Percentiles rank a stretch among this genome's conserved stretches.
Conservation (phyloP, 495 filamentous ascomycete species). For the Penicillium mononematosum region DNA sequence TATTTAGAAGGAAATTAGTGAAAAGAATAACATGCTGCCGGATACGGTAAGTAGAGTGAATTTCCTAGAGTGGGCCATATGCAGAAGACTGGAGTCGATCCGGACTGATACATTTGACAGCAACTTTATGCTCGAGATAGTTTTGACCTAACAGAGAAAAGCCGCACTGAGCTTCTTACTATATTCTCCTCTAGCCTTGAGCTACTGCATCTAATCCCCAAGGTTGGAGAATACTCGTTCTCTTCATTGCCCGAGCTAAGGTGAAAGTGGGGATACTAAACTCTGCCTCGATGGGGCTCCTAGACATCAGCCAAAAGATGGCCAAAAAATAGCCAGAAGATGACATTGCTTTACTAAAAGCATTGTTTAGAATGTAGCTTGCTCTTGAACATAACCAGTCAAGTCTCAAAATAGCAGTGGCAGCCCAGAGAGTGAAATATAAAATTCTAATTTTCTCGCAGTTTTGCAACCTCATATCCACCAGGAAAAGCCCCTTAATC, state of each 20-base stretch:
- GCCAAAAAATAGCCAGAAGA: not conserved
- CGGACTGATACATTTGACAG: not conserved
- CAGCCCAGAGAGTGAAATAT: not conserved
- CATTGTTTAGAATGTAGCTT: not conserved
- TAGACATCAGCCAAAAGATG: not conserved
- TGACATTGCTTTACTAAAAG: not conserved
- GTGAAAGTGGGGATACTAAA: not conserved
- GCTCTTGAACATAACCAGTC: not conserved
- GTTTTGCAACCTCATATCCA: not conserved
- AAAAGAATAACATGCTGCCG: not conserved
- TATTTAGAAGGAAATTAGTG: not conserved
- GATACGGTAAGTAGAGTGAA: not conserved
- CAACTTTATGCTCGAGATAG: not conserved
- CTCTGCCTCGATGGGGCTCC: not conserved
- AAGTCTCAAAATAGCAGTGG: not conserved
- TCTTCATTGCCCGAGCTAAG: not conserved
- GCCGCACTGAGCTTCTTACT: not conserved
- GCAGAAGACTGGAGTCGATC: not conserved
- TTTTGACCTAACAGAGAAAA: not conserved
- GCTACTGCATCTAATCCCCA: not conserved
- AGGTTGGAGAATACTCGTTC: not conserved
- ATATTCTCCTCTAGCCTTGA: not conserved
- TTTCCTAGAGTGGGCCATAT: not conserved
- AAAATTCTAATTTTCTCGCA: not conserved
- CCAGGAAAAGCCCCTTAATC: not conserved